Base-by-base conservation (phyloP, 352 stramenopile species). In the Pseudoperonospora humuli region DNA sequence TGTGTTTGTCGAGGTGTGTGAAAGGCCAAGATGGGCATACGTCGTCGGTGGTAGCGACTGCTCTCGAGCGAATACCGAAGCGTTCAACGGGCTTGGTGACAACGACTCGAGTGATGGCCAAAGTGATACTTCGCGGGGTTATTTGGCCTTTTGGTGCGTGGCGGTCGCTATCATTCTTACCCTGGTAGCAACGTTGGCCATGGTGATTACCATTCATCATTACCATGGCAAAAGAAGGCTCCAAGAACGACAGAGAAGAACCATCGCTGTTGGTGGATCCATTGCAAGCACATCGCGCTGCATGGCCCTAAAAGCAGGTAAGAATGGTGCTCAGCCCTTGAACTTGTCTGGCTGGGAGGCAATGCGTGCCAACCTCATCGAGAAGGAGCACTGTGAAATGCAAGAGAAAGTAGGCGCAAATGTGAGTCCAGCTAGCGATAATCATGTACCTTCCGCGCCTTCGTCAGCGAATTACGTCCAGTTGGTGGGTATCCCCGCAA, bases 321-420 rank as follows among this genome's bases (percentile, higher is more conserved):
- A 64, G 55, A 47, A 38, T n/a, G 38, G 43, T 11, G 9, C 21
- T 13, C 43, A 31, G 18, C 36, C 61, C 3, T 44, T 79, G 18
- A 61, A 69, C 7, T 54, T 79, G 36, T 62, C 71, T 41, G 64
- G 67, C 9, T 78, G 67, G 67, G 50, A 71, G 14, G 36, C 64
- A 6, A 70, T 71, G 61, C 57, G 64, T 10, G 54, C 66, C 14
- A 50, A 67, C 24, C 50, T 71, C 10, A 64, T 64, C 26, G 58
- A 70, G 44, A 73, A 81, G 27, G 67, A 77, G 25, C 55, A 50
- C 10, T 50, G 43, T 1, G 41, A 58, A 10, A 46, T 41, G 32
- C 50, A 49, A 15, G 25, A 43, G 10, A 35, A 32, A 52, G 9
- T 44, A 4, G 23, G 28, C 14, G 21, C n/a, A 18, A 18, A 41